Percentiles rank a stretch among this genome's conserved stretches.
phyloP scores from a whole-genome alignment of 164 flowering plant species.

The Liriodendron chinense region DNA sequence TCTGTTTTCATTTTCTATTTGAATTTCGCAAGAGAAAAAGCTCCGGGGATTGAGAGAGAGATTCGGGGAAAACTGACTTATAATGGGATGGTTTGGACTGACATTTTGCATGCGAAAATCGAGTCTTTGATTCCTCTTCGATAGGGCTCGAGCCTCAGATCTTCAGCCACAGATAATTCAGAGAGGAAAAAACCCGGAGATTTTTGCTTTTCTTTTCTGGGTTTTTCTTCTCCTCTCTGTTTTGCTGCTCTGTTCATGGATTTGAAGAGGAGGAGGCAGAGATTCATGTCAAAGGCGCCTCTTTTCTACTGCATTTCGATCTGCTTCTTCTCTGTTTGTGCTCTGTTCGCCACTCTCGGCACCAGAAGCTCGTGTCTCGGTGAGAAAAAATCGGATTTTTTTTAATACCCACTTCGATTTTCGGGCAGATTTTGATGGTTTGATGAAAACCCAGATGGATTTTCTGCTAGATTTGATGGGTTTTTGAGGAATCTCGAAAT shows the following conservation, averaged over 20 bases:
- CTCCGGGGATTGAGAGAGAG: background rate
- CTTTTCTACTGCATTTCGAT: conserved; percentile 20
- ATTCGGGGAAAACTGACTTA: conserved; percentile 13
- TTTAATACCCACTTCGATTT: conserved; percentile 3
- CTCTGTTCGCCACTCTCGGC: conserved; percentile 24
- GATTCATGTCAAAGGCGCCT: conserved; percentile 9
- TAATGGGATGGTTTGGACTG: conserved; percentile 18
- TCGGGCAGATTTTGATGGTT: background rate
- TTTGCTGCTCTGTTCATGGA: conserved; percentile 18
- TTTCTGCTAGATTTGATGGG: background rate
- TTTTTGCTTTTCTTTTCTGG: conserved; percentile 2
- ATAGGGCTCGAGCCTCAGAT: conserved; percentile 6
- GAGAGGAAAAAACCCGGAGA: background rate
- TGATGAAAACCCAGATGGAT: conserved; percentile 6
- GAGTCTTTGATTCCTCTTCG: conserved; percentile 2
- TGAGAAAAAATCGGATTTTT: conserved; percentile 5
- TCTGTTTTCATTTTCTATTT: background rate
- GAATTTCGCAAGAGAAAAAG: conserved; percentile 5
- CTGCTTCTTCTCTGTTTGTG: conserved; percentile 32
- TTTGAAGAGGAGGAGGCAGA: conserved; percentile 12
- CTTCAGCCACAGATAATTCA: conserved; percentile 6
- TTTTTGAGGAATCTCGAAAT: conserved; percentile 4
- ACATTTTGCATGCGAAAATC: conserved; percentile 15
- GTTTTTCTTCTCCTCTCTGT: background rate
- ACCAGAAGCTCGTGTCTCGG: conserved; percentile 25